phyloP scores from a whole-genome alignment of 2,329 filamentous ascomycete genomes.

The Scopulariopsis brevicaulis region DNA sequence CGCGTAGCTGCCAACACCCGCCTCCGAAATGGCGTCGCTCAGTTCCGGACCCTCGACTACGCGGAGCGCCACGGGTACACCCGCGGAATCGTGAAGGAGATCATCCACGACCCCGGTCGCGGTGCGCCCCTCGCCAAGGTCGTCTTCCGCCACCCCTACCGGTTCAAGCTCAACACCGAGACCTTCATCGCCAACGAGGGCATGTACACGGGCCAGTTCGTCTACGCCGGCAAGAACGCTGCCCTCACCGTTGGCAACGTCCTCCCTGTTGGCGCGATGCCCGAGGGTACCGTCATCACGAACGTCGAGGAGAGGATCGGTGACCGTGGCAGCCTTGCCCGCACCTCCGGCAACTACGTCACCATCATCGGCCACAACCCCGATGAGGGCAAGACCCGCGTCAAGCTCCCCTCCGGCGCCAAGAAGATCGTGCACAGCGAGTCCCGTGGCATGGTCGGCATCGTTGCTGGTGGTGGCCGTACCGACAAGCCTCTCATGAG shows the following conservation, averaged over 20 bases:
- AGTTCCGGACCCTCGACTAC: slow-evolving; percentile 96
- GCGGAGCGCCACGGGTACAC: slow-evolving; percentile 96
- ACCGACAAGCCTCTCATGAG: slow-evolving; percentile 99
- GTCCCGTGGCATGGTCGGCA: slow-evolving; percentile 97
- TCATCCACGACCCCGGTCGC: slow-evolving; percentile 97
- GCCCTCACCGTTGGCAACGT: slow-evolving; percentile 94
- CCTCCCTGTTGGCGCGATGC: slow-evolving; percentile 85
- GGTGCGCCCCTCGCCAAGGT: slow-evolving; percentile 97
- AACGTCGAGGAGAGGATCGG: slow-evolving; percentile 99
- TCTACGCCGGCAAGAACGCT: slow-evolving; percentile 99
- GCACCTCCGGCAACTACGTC: slow-evolving; percentile 98
- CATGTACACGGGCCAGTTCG: slow-evolving; percentile 99
- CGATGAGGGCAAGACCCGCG: slow-evolving; percentile 97
- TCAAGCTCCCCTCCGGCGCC: slow-evolving; percentile 97
- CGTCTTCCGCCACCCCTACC: slow-evolving; percentile 94
- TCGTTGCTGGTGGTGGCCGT: slow-evolving; percentile 97
- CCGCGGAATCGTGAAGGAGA: slow-evolving; percentile 95
- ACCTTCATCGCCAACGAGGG: slow-evolving; percentile 99
- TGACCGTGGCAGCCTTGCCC: slow-evolving; percentile 90
- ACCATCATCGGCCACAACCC: slow-evolving; percentile 97
- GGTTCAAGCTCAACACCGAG: slow-evolving; percentile 94
- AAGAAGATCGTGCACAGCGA: slow-evolving; percentile 97
- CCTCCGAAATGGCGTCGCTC: slow-evolving; percentile 74
- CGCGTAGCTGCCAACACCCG: slow-evolving; percentile 64
- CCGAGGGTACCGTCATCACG: slow-evolving; percentile 97